Evolutionary conservation across 352 stramenopile genomes (phyloP), one percentile per base, ranked within the genome.

Genomic region (Thraustochytrium sp.): DNA sequence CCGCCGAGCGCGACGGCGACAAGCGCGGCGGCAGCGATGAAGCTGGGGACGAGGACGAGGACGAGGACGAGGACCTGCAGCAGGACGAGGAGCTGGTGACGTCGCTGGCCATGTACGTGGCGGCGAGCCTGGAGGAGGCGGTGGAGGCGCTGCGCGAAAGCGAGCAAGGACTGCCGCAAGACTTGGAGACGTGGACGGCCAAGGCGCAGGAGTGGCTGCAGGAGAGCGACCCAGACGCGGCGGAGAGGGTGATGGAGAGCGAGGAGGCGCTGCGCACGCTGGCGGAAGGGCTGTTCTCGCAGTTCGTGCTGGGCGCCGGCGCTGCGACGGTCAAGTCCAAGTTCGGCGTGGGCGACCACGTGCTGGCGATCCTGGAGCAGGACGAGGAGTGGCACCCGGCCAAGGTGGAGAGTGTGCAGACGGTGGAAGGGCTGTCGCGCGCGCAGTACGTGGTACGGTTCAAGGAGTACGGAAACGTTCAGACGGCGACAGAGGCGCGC

Each of bases 381-480:
- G 59, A 68, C 34, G 59, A 49, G 16, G 59, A 68, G n/a, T 68
- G 59, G 59, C 59, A 68, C 34, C 59, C 59, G 21, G 59, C 59
- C n/a, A 68, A 68, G 59, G 59, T 68, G 23, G 59, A 68, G n/a
- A 68, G 34, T 29, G 59, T 68, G 21, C n/a, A 54, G 21, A n/a
- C 21, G 13, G 31, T 68, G 21, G 59, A 68, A 68, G 59, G n/a
- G n/a, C 48, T 55, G n/a, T 55, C 48, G 18, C 18, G n/a, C 16
- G 34, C n/a, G 23, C n/a, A 54, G n/a, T 68, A 68, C 34, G n/a
- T 23, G 59, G 59, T 68, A 23, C n/a, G n/a, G 13, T 68, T 68
- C 34, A 68, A 68, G n/a, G n/a, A 68, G n/a, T 68, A 68, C 59
- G 59, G 59, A 49, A 68, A 68, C 31, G n/a, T 49, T 16, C 59